Base-by-base conservation (phyloP, 129 eudicot species). In the Saposhnikovia divaricata region DNA sequence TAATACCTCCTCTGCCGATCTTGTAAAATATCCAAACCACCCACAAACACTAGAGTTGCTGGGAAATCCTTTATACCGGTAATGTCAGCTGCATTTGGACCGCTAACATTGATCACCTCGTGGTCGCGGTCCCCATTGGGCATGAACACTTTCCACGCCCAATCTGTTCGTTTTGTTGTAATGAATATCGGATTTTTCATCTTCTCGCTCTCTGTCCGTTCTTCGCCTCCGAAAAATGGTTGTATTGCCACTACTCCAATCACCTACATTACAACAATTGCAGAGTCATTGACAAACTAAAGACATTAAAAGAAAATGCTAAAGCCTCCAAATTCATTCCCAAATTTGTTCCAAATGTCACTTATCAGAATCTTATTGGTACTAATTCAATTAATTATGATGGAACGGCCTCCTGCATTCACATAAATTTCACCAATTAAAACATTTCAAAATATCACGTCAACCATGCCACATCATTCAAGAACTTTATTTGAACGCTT, bases 1-100 rank as follows among this genome's bases (percentile, higher is more conserved):
- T 48, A 48, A 42, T 84, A 80, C 68, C 74, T 66, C 76, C 61
- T 65, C 42, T 84, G 86, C 86, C 86, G 51, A 42, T 84, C 86
- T 7, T 80, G 75, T 75, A 84, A 28, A 51, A 59, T 40, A 65
- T 79, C 82, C 28, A 79, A 47, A 23, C 77, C 82, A 4, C 76
- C 82, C 7, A 68, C 46, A 31, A 79, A 18, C 82, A 79, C 82
- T 6, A 79, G 39, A 15, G 77, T 79, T 57, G 45, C 76, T 63
- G 82, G 82, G 39, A 66, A 69, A 23, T 45, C 73, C 63, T 44
- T 10, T n/a, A 45, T 69, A 23, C 38, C 19, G 11, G 72, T 25
- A 12, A 83, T 31, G 9, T 83, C 80, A 12, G 46, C 77, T 16
- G 83, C 71, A 9, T 42, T 48, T 2, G 81, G 69, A 7, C 81